These are phyloP conservation scores for Paxillus ammoniavirescens DNA, from an alignment of 768 basidiomycete genomes.

Conservation along the genomic window DNA sequence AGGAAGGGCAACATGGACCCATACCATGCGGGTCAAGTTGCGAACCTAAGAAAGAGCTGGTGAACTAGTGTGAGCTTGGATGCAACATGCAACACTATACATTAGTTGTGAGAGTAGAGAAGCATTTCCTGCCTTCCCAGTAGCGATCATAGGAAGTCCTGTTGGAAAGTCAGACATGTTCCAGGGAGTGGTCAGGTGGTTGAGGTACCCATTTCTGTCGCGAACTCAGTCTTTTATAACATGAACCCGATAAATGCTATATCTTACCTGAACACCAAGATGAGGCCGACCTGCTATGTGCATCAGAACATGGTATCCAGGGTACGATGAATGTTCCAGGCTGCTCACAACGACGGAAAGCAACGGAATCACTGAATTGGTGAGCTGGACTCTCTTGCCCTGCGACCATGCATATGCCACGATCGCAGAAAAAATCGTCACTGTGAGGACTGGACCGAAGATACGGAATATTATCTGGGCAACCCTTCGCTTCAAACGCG, in stretches of 20 bases:
- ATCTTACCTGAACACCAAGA: constrained; percentile 80
- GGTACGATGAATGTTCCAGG: background rate
- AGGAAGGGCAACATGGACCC: constrained; percentile 75
- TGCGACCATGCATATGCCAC: constrained; percentile 58
- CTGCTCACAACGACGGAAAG: constrained; percentile 84
- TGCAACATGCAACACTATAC: constrained; percentile 27
- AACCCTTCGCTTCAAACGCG: constrained; percentile 4
- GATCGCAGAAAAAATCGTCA: constrained; percentile 68
- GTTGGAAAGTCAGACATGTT: constrained; percentile 10
- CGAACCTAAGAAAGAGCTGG: constrained; percentile 43
- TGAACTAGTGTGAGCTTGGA: background rate
- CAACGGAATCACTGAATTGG: constrained; percentile 84
- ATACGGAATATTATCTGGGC: constrained; percentile 68
- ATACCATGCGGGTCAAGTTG: constrained; percentile 74
- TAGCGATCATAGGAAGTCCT: constrained; percentile 87
- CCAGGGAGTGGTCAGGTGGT: background rate
- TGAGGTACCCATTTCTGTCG: constrained; percentile 60
- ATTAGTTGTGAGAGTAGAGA: constrained; percentile 67
- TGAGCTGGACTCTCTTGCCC: constrained; percentile 61
- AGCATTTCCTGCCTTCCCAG: constrained; percentile 87
- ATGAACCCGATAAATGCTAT: background rate
- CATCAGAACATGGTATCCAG: background rate
- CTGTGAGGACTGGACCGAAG: constrained; percentile 78
- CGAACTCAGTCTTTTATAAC: background rate
- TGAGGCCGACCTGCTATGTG: constrained; percentile 68